Base-by-base conservation (phyloP, 1,139 yeast genomes). In the Suhomyces bribrorum region DNA sequence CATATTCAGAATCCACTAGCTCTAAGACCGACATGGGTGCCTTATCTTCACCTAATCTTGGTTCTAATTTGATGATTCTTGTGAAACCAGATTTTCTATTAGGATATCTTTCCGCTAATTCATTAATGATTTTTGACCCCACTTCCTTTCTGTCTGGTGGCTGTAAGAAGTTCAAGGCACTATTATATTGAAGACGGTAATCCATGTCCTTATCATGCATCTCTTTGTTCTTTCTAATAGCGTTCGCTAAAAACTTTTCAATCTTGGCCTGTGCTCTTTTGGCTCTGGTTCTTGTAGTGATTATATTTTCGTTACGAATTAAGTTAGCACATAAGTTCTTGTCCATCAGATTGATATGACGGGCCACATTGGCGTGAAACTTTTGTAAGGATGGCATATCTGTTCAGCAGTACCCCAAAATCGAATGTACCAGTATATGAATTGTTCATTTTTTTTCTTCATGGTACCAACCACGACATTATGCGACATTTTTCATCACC, bases 11-110 rank as follows among this genome's bases (percentile, higher is more conserved):
- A 50, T 86, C 96, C 2, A 92, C 95, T 37, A 94, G 70, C 62
- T 94, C 98, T 40, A 94, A 60, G 12, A 92, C 83, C 2, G 95
- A 83, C 74, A 86, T 92, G 15, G 94, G 92, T 0, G 97, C 96
- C 48, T 83, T 85, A 59, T 94, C 98, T 49, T 92, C 94, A 7
- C 76, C 76, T 37, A 84, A 64, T 52, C 98, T 75, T 23, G 94
- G 89, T 61, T 92, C 97, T 47, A 94, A 69, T 52, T 79, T 82
- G 49, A 90, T 67, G 43, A 90, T 79, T 48, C 98, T 77, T 11
- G 97, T 89, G 66, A 83, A 92, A 2, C 97, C 97, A 45, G 88
- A 86, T 1, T 65, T 59, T 61, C 96, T 75, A 23, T 64, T 56
- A 7, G 69, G 59, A 57, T 86, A 90, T 49, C 96, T 73, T 28